These are phyloP conservation scores for Porcisia hertigi DNA, from an alignment of 208 protist genomes.

Conservation along the genomic window DNA sequence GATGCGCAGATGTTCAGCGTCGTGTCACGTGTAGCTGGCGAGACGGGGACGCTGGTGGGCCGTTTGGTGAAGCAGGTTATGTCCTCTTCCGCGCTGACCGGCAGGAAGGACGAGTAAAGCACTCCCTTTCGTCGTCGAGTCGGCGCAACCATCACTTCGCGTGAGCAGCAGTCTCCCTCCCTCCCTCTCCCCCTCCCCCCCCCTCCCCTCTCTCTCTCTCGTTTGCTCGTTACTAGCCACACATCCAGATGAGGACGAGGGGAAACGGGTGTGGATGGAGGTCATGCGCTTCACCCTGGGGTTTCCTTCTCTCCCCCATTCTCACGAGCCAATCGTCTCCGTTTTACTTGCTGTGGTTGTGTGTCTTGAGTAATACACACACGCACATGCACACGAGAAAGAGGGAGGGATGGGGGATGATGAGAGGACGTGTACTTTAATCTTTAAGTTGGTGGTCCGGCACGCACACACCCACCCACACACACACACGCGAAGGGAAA, in stretches of 20 bases:
- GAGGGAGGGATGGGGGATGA: no score
- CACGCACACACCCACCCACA: no score
- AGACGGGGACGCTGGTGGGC: conserved; percentile 36
- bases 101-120: conserved; percentile 1
- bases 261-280: not conserved
- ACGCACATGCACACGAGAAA: no score
- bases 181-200: not conserved
- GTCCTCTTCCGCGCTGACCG: not conserved
- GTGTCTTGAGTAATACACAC: not conserved
- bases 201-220: not conserved
- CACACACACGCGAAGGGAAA: no score
- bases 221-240: not conserved
- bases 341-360: not conserved
- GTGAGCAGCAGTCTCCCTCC: not conserved
- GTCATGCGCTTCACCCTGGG: not conserved
- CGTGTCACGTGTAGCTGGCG: conserved; percentile 37
- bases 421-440: no score
- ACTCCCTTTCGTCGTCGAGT: not conserved
- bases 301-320: not conserved
- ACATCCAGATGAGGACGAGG: no score
- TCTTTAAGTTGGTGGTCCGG: no score
- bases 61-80: conserved; percentile 36
- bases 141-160: not conserved
- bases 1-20: conserved; percentile 59
- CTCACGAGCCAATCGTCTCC: no score